phyloP scores from a whole-genome alignment of 2,329 filamentous ascomycete species.

The Microcyclospora pomicola region DNA sequence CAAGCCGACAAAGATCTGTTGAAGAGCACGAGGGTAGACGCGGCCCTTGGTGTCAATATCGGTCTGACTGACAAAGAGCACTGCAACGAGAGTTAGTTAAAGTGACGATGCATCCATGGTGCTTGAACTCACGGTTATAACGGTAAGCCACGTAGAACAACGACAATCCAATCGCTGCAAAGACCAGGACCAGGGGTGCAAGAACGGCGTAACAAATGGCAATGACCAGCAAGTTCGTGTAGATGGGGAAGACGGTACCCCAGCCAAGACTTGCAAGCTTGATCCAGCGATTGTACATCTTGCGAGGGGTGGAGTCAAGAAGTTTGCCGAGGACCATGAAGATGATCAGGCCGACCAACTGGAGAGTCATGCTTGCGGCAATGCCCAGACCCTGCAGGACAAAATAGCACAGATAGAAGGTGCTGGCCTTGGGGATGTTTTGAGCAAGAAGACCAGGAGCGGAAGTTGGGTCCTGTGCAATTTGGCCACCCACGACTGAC shows the following conservation, averaged over 20 bases:
- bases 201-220: conserved; percentile 79
- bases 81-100: conserved; percentile 2
- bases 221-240: conserved; percentile 60
- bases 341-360: conserved; percentile 58
- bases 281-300: conserved; percentile 67
- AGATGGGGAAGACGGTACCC: conserved; percentile 70
- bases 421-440: conserved; percentile 62
- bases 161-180: conserved; percentile 63
- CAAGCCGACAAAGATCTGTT: conserved; percentile 71
- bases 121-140: conserved; percentile 48
- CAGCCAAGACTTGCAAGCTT: conserved; percentile 60
- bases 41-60: conserved; percentile 55
- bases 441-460: conserved; percentile 19
- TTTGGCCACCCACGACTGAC: conserved; percentile 52
- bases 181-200: conserved; percentile 70
- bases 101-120: not conserved
- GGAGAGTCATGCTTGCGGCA: conserved; percentile 59
- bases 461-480: conserved; percentile 42
- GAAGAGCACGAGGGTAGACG: conserved; percentile 73
- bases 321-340: conserved; percentile 62
- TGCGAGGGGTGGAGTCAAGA: conserved; percentile 63
- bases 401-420: conserved; percentile 93
- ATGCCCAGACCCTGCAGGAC: conserved; percentile 79
- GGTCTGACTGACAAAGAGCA: conserved; percentile 33
- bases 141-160: conserved; percentile 79